Conservation (phyloP, 352 stramenopile species). For the Phytophthora megakarya region DNA sequence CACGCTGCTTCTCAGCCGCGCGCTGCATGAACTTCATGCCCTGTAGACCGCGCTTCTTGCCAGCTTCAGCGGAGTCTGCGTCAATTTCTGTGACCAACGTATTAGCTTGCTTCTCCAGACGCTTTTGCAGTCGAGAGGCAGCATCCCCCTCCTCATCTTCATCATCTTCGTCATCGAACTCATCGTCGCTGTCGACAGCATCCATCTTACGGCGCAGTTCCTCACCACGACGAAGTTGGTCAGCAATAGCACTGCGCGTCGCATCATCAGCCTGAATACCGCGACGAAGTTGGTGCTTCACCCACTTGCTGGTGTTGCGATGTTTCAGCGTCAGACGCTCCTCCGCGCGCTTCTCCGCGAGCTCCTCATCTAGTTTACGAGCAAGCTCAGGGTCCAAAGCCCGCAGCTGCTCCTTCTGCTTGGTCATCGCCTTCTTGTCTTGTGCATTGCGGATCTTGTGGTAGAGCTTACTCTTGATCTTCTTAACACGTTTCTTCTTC, state of each 20-base stretch:
- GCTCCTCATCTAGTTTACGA: slow-evolving; percentile 77
- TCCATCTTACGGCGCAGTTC: slow-evolving; percentile 95
- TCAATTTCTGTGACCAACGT: slow-evolving; percentile 82
- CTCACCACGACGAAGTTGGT: slow-evolving; percentile 90
- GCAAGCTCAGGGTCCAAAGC: slow-evolving; percentile 76
- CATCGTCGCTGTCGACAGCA: slow-evolving; percentile 68
- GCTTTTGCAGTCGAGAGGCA: slow-evolving; percentile 61
- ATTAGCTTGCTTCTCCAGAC: slow-evolving; percentile 70
- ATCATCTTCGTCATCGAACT: slow-evolving; percentile 53
- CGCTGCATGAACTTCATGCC: slow-evolving; percentile 99
- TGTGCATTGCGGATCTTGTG: slow-evolving; percentile 97
- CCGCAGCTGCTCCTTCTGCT: slow-evolving; percentile 83
- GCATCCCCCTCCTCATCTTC: slow-evolving; percentile 63
- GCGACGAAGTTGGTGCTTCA: slow-evolving; percentile 93
- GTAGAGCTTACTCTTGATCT: slow-evolving; percentile 99
- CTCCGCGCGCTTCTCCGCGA: slow-evolving; percentile 92
- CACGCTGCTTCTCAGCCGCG: slow-evolving; percentile 94
- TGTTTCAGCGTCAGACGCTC: slow-evolving; percentile 98
- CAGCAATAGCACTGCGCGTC: slow-evolving; percentile 90
- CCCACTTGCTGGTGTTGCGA: slow-evolving; percentile 98
- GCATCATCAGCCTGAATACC: slow-evolving; percentile 91
- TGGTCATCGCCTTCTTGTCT: slow-evolving; percentile 85
- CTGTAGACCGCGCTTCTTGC: slow-evolving; percentile 86
- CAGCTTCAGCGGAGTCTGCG: slow-evolving; percentile 49
- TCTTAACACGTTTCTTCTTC: slow-evolving; percentile 98